These are phyloP conservation scores for Osmanthus fragrans DNA, from an alignment of 257 asterid species.

Conservation along the genomic window DNA sequence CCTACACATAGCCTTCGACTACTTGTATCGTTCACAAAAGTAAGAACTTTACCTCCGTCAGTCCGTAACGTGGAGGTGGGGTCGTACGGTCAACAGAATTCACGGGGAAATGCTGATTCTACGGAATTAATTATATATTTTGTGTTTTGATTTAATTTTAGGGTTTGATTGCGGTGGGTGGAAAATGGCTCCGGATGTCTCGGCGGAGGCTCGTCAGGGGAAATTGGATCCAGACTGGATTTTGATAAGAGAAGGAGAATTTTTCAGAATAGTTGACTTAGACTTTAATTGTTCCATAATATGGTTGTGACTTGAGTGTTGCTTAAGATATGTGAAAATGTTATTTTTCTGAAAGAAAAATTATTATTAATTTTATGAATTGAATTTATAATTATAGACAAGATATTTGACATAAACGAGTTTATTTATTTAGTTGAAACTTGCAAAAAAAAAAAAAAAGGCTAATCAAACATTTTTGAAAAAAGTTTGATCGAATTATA, in stretches of 20 bases:
- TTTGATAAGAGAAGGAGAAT: no score
- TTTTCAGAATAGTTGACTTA: not conserved
- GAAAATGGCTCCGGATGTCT: conserved; percentile 57
- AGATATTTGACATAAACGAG: no score
- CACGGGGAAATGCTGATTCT: conserved; percentile 54
- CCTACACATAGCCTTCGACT: no score
- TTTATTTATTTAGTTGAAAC: no score
- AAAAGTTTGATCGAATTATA: no score
- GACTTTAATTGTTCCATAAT: not conserved
- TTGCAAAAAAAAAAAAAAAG: no score
- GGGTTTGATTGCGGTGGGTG: conserved; percentile 20
- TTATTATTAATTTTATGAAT: no score
- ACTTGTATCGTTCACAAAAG: no score
- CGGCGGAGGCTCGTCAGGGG: conserved; percentile 45
- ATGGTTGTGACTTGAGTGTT: conserved; percentile 20
- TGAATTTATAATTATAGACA: no score
- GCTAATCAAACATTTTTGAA: no score
- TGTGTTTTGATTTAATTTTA: no score
- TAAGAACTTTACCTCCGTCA: not conserved
- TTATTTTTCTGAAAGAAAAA: no score
- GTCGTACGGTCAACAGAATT: conserved; percentile 38
- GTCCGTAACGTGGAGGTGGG: conserved; percentile 21
- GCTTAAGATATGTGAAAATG: conserved; percentile 23
- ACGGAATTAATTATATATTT: conserved; percentile 27
- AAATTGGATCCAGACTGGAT: conserved; percentile 30